Evolutionary conservation across 2,329 filamentous ascomycete species (phyloP).

Genomic region (Penicillium sp.): DNA sequence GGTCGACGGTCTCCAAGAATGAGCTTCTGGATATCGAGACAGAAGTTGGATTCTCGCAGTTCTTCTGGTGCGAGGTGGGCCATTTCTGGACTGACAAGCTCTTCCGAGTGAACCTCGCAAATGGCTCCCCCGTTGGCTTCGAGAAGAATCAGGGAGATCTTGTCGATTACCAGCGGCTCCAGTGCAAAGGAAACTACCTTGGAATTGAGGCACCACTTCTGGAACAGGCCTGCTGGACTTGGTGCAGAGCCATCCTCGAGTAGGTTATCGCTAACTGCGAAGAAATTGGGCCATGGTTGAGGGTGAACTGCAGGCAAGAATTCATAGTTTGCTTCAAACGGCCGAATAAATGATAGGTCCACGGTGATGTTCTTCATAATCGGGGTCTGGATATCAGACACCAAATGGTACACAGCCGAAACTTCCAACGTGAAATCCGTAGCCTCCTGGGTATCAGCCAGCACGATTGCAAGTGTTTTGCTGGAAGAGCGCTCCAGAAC

Average conservation of each 20-base stretch:
- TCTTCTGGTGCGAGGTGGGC: constrained; percentile 61
- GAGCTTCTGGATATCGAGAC: constrained; percentile 70
- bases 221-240: constrained; percentile 63
- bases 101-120: constrained; percentile 49
- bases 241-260: constrained; percentile 26
- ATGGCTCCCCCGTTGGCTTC: constrained; percentile 61
- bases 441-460: constrained; percentile 53
- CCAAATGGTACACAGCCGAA: constrained; percentile 72
- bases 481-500: constrained; percentile 33
- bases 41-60: constrained; percentile 70
- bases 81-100: constrained; percentile 28
- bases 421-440: constrained; percentile 67
- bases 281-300: constrained; percentile 83
- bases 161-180: constrained; percentile 60
- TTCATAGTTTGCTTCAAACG: constrained; percentile 91
- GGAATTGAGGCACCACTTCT: constrained; percentile 77
- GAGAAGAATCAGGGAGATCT: constrained; percentile 62
- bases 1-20: constrained; percentile 79
- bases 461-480: constrained; percentile 41
- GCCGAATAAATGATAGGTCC: constrained; percentile 70
- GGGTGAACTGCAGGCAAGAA: constrained; percentile 74
- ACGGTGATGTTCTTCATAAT: constrained; percentile 71
- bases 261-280: constrained; percentile 56
- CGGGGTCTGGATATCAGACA: constrained; percentile 75
- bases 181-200: constrained; percentile 71